Base-by-base conservation (phyloP, 257 asterid species). In the Knoxia roxburghii region DNA sequence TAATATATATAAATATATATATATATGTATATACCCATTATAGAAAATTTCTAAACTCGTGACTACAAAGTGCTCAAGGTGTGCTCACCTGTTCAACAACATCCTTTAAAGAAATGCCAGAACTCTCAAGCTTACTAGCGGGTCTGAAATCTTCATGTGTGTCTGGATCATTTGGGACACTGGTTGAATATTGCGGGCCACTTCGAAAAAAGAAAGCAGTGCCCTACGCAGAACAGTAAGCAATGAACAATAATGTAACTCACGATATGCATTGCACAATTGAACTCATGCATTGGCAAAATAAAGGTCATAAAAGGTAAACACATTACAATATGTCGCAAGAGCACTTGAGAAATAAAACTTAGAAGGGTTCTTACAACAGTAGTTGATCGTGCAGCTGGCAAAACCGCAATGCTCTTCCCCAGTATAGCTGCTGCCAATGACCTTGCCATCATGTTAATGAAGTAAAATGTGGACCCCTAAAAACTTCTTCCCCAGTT, bases 91-190 rank as follows among this genome's bases (percentile, higher is more conserved):
- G 87, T 75, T 90, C 92, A 75, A 93, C 92, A 67, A 88, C 83
- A 59, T 86, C 84, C 74, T 78, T 82, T 72, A 90, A 75, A 11
- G 90, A 79, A 56, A 79, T 37, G 53, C 76, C 84, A 72, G 97
- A 84, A 63, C 69, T 75, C 68, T 80, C 88, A 73, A 73, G 32
- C 76, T 90, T 93, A 75, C 80, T 81, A 1, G 92, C 74, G 60
- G 97, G 96, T 72, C 69, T 75, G 75, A 93, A 88, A 78, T 93
- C 99, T 72, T 88, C 96, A 55, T 88, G 97, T 0, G 92, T 93
- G 73, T 86, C 98, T 29, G 95, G 83, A 71, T 92, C 96, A 84
- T 75, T 73, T 51, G 95, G 91, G 67, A 72, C 82, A 55, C 79
- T 49, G 9, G 89, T 82, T 51, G 91, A 90, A 67, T 79, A 86